These are phyloP conservation scores for Mikania micrantha DNA, from an alignment of 129 eudicot genomes.

Conservation along the genomic window DNA sequence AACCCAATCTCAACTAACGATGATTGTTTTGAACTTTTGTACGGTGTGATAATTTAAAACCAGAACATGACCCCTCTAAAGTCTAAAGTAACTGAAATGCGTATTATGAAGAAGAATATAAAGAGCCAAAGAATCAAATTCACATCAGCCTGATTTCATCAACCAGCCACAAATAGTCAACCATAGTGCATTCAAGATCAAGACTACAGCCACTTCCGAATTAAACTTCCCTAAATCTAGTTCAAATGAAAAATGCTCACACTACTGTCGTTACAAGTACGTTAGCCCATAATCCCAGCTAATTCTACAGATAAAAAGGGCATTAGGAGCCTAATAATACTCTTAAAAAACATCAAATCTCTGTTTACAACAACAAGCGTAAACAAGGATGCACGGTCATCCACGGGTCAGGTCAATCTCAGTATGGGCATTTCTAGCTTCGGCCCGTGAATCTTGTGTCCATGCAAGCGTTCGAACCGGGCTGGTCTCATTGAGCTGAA, in stretches of 20 bases:
- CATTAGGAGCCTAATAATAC: constrained; percentile 7
- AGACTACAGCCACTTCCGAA: not conserved
- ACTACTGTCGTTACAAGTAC: not conserved
- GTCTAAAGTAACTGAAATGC: no score
- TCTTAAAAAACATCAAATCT: constrained; percentile 9
- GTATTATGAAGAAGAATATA: no score
- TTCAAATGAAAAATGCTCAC: not conserved
- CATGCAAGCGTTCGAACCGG: constrained; percentile 26
- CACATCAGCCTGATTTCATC: no score
- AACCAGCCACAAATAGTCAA: not conserved
- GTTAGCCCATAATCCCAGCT: constrained; percentile 32
- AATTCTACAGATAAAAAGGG: constrained; percentile 23
- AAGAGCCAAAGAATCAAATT: no score
- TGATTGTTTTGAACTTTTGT: no score
- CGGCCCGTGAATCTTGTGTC: constrained; percentile 41
- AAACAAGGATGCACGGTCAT: constrained; percentile 39
- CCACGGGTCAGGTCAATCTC: constrained; percentile 79
- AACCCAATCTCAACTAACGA: no score
- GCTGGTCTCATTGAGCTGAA: constrained; percentile 27
- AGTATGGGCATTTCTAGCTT: constrained; percentile 38
- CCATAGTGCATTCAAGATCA: not conserved
- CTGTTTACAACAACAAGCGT: constrained; percentile 47
- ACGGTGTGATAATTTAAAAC: no score
- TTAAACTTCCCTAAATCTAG: not conserved
- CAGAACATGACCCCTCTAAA: no score